Conservation (phyloP, 2,329 filamentous ascomycete species). For the Pseudogymnoascus sp. region DNA sequence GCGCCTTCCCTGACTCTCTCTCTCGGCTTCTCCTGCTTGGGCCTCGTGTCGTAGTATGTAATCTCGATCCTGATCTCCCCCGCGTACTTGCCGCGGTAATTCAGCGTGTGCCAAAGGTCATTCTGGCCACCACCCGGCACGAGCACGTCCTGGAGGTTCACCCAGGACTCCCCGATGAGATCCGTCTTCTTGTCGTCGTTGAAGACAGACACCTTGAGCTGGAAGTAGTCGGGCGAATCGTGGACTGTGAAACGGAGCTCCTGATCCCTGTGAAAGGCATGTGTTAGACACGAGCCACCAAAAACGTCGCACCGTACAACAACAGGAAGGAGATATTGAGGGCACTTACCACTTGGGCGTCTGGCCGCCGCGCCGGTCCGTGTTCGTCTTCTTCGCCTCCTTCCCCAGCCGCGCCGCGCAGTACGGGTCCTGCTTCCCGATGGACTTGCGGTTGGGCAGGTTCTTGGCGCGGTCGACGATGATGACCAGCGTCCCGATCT, state of each 20-base stretch:
- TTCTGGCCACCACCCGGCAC: constrained; percentile 83
- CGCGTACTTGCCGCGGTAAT: constrained; percentile 87
- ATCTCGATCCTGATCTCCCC: constrained; percentile 92
- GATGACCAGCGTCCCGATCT: constrained; percentile 86
- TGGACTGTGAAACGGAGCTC: constrained; percentile 94
- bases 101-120: constrained; percentile 84
- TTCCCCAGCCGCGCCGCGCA: constrained; percentile 90
- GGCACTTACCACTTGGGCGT: constrained; percentile 86
- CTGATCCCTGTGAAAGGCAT: constrained; percentile 64
- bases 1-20: constrained; percentile 37
- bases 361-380: constrained; percentile 88
- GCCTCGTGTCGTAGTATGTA: constrained; percentile 87
- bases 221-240: constrained; percentile 92
- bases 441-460: constrained; percentile 89
- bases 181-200: constrained; percentile 98
- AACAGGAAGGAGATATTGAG: background rate
- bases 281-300: constrained; percentile 15
- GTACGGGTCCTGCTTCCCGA: constrained; percentile 98
- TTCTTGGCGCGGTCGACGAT: constrained; percentile 96
- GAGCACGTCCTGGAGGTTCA: constrained; percentile 74
- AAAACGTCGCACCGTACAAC: background rate
- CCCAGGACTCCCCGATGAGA: constrained; percentile 87
- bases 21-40: constrained; percentile 64
- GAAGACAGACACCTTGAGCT: constrained; percentile 91
- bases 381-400: constrained; percentile 94